Evolutionary conservation across 2,329 filamentous ascomycete genomes (phyloP).

Genomic region (Diplocarpon mali): DNA sequence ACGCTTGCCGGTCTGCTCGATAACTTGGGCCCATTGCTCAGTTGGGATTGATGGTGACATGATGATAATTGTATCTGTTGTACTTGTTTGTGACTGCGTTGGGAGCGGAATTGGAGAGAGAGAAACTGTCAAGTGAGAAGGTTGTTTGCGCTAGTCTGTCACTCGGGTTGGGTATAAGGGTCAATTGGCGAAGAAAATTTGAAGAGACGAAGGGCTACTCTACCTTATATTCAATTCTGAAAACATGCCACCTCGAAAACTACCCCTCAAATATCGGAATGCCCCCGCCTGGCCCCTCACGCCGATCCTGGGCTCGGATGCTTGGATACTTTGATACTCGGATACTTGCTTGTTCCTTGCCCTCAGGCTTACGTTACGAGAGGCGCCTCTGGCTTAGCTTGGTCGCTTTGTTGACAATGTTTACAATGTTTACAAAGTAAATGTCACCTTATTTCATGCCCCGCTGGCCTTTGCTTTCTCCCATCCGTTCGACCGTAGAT

Average conservation of each 20-base stretch:
- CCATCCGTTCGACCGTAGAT: conserved; percentile 10
- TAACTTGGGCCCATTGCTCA: conserved; percentile 85
- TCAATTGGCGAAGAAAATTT: conserved; percentile 6
- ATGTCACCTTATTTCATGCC: too few species aligned
- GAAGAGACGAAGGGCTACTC: background rate
- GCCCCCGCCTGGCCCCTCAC: conserved; percentile 13
- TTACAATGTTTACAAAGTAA: too few species aligned
- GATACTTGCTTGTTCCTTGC: background rate
- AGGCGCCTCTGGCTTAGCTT: conserved; percentile 4
- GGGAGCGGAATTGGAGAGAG: background rate
- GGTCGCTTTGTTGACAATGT: conserved; percentile 1
- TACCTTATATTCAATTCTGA: conserved; percentile 7
- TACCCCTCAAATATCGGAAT: too few species aligned
- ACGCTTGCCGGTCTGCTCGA: conserved; percentile 69
- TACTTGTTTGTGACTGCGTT: background rate
- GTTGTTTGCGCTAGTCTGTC: background rate
- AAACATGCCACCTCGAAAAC: conserved; percentile 11
- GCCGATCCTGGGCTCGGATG: conserved; percentile 6
- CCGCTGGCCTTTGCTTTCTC: conserved; percentile 4
- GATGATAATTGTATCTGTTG: conserved; percentile 7
- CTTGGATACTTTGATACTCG: too few species aligned
- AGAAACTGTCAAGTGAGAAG: background rate
- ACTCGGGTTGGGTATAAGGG: background rate
- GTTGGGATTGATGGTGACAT: conserved; percentile 48
- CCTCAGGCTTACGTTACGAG: background rate